These are phyloP conservation scores for Calendula officinalis DNA, from an alignment of 129 eudicot genomes.

Conservation along the genomic window DNA sequence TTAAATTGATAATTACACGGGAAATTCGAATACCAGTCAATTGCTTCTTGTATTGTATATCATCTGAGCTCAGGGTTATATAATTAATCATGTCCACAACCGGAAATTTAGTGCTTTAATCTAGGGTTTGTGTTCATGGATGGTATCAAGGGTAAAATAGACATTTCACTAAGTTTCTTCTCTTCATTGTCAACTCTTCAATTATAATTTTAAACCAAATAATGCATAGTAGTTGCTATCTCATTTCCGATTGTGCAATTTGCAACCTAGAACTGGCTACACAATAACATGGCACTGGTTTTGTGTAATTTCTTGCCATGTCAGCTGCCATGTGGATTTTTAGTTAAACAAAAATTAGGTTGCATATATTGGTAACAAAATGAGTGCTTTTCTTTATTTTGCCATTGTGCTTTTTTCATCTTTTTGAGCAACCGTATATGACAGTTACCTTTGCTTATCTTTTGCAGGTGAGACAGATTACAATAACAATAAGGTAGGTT, in stretches of 20 bases:
- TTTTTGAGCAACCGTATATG: conserved; percentile 8
- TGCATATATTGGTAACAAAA: too few species aligned
- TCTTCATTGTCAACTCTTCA: too few species aligned
- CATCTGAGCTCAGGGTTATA: not conserved
- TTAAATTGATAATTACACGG: too few species aligned
- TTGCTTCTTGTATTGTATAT: not conserved
- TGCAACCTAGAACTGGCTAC: too few species aligned
- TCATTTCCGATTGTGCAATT: too few species aligned
- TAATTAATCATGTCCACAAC: not conserved
- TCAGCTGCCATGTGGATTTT: too few species aligned
- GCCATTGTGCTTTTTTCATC: not conserved
- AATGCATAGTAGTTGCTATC: too few species aligned
- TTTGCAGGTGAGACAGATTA: conserved; percentile 90
- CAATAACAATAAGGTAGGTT: conserved; percentile 80
- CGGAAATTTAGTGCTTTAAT: not conserved
- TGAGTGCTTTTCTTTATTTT: not conserved
- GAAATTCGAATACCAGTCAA: conserved; percentile 2
- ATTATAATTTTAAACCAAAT: not conserved
- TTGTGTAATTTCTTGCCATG: too few species aligned
- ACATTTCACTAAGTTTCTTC: too few species aligned
- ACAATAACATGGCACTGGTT: too few species aligned
- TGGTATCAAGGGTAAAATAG: not conserved
- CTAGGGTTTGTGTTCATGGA: not conserved
- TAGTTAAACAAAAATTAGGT: too few species aligned
- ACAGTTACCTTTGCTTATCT: conserved; percentile 2